phyloP scores from a whole-genome alignment of 2,329 filamentous ascomycete species.

The Xylariaceae sp. region DNA sequence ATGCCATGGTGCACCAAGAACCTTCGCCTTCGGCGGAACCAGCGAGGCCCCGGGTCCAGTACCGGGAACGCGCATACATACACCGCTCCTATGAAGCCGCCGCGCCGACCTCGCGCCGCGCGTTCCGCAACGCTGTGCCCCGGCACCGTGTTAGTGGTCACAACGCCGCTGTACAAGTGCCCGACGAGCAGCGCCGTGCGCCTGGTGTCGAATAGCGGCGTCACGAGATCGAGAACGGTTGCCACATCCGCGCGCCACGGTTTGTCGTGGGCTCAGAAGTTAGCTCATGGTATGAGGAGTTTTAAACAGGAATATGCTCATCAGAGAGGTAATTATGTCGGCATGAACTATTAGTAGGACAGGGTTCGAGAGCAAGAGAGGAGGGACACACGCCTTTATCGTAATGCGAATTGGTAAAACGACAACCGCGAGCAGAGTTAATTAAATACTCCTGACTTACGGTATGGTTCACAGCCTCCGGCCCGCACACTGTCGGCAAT shows the following conservation, averaged over 20 bases:
- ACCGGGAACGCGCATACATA: slow-evolving; percentile 20
- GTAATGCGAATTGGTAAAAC: too few species aligned
- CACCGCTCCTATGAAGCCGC: slow-evolving; percentile 22
- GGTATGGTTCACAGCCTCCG: slow-evolving; percentile 11
- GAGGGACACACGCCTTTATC: not conserved
- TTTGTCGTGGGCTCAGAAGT: not conserved
- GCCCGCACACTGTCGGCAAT: slow-evolving; percentile 6
- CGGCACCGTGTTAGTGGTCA: slow-evolving; percentile 22
- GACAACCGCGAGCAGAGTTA: not conserved
- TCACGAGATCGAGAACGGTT: slow-evolving; percentile 15
- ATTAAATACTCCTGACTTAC: not conserved
- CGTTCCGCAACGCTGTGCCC: slow-evolving; percentile 22
- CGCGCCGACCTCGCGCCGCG: slow-evolving; percentile 8
- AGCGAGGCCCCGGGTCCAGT: slow-evolving; percentile 3
- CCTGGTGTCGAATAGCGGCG: slow-evolving; percentile 26
- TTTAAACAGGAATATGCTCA: not conserved
- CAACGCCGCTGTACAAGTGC: slow-evolving; percentile 32
- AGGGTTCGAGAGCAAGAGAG: not conserved
- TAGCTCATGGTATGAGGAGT: not conserved
- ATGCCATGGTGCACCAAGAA: too few species aligned
- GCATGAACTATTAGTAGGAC: not conserved
- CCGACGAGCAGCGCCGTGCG: slow-evolving; percentile 24
- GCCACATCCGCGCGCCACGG: slow-evolving; percentile 24
- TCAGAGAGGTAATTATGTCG: not conserved
- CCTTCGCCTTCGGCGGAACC: too few species aligned